These are phyloP conservation scores for Paramecium tetraurelia DNA, from an alignment of 73 alveolate species.

Conservation along the genomic window DNA sequence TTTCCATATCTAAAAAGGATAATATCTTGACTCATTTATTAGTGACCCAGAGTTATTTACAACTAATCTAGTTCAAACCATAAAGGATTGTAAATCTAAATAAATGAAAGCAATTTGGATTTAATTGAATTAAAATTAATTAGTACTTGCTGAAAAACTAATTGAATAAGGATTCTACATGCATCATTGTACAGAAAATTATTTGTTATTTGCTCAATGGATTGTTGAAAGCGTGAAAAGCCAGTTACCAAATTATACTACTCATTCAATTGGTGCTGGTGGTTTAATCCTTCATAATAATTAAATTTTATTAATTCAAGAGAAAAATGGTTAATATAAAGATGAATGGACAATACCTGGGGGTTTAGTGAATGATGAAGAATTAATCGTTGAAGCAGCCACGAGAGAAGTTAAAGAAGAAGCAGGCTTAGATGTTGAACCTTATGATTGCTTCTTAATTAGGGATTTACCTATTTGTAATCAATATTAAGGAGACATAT, in stretches of 20 bases:
- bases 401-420: slow-evolving; percentile 60
- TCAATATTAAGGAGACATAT: not conserved
- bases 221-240: slow-evolving; percentile 42
- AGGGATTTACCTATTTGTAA: not conserved
- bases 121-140: not conserved
- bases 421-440: slow-evolving; percentile 20
- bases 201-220: slow-evolving; percentile 64
- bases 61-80: not conserved
- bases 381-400: slow-evolving; percentile 51
- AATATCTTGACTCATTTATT: not conserved
- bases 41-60: not conserved
- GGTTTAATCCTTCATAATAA: slow-evolving; percentile 68
- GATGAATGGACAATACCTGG: slow-evolving; percentile 77
- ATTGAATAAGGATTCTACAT: slow-evolving; percentile 58
- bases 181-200: slow-evolving; percentile 63
- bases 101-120: slow-evolving; percentile 42
- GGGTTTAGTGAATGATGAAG: slow-evolving; percentile 68
- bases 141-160: not conserved
- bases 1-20: not conserved
- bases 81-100: not conserved
- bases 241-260: slow-evolving; percentile 66
- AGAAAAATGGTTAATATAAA: slow-evolving; percentile 39
- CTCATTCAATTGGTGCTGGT: slow-evolving; percentile 75
- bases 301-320: slow-evolving; percentile 66
- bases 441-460: slow-evolving; percentile 10